phyloP scores from a whole-genome alignment of 1,284 basidiomycete species.

The Meira miltonrushii region DNA sequence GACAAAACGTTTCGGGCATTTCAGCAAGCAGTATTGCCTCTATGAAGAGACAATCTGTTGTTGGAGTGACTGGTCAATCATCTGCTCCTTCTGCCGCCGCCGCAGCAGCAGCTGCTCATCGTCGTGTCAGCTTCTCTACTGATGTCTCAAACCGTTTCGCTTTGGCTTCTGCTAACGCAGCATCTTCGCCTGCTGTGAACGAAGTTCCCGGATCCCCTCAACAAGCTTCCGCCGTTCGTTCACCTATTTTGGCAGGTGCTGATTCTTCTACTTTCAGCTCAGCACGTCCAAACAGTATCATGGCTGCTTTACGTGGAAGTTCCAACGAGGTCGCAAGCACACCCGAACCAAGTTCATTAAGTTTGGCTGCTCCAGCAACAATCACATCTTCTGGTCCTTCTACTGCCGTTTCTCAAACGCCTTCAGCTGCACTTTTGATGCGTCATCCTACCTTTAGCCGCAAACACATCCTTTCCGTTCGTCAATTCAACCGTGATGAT shows the following conservation, averaged over 20 bases:
- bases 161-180: too few species aligned
- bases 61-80: constrained; percentile 27
- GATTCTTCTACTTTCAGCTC: constrained; percentile 10
- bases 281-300: constrained; percentile 2
- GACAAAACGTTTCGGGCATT: constrained; percentile 74
- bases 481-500: constrained; percentile 85
- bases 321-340: neutral
- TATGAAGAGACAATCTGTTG: constrained; percentile 19
- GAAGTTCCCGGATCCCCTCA: constrained; percentile 37
- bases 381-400: neutral
- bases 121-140: constrained; percentile 10
- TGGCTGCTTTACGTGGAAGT: constrained; percentile 5
- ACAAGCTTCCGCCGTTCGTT: constrained; percentile 21
- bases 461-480: constrained; percentile 88
- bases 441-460: constrained; percentile 62
- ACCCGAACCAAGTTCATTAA: too few species aligned
- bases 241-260: constrained; percentile 35
- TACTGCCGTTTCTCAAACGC: neutral
- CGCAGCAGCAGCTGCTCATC: constrained; percentile 11
- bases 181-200: constrained; percentile 31
- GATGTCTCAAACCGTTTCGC: constrained; percentile 16
- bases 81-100: constrained; percentile 19
- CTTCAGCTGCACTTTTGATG: constrained; percentile 9
- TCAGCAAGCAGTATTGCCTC: constrained; percentile 50
- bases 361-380: neutral